phyloP scores from a whole-genome alignment of 805 yeast genomes.

The Monosporozyma siamensis region DNA sequence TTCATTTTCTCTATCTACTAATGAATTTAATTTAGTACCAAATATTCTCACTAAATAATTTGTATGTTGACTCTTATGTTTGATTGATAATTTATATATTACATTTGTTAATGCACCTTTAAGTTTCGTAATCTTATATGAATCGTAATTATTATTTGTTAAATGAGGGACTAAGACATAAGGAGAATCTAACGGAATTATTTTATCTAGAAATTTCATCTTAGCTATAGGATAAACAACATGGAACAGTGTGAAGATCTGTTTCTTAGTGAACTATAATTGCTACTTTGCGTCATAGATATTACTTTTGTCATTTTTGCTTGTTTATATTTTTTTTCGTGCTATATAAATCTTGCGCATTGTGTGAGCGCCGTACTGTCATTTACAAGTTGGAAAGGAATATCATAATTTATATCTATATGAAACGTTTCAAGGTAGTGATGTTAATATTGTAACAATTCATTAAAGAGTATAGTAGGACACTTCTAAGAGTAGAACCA shows the following conservation, averaged over 20 bases:
- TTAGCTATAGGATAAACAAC: not conserved
- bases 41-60: constrained; percentile 60
- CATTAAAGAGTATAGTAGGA: not conserved
- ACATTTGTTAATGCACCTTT: constrained; percentile 89
- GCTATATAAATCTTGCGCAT: too few relatives aligned
- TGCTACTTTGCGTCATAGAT: too few relatives aligned
- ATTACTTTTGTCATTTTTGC: too few relatives aligned
- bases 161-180: constrained; percentile 7
- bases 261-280: not conserved
- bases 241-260: too few relatives aligned
- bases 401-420: too few relatives aligned
- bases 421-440: too few relatives aligned
- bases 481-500: too few relatives aligned
- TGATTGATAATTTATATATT: constrained; percentile 55
- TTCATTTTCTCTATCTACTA: constrained; percentile 76
- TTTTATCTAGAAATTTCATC: constrained; percentile 5
- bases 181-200: constrained; percentile 8
- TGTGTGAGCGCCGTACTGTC: too few relatives aligned
- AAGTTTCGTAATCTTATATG: constrained; percentile 38
- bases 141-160: not conserved
- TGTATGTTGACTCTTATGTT: not conserved
- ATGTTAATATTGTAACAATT: too few relatives aligned
- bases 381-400: too few relatives aligned
- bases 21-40: constrained; percentile 74
- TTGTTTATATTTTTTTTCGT: too few relatives aligned